Base-by-base conservation (phyloP, 2,329 filamentous ascomycete species). In the Hymenoscyphus infarciens region DNA sequence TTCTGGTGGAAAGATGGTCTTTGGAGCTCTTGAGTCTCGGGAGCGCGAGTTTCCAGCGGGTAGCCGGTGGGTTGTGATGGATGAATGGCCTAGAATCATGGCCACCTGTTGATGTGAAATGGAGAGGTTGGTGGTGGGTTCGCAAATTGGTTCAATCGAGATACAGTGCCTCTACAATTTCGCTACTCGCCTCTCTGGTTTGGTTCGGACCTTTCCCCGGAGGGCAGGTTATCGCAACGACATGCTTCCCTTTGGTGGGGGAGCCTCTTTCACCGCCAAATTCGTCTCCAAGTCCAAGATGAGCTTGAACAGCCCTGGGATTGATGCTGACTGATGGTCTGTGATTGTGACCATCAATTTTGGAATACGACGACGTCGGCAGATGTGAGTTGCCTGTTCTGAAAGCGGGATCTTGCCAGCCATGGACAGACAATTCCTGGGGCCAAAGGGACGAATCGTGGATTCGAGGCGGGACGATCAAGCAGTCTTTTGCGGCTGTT, bases 381-480 rank as follows among this genome's bases (percentile, higher is more conserved):
- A 38, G 35, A 42, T 22, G 35, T 57, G 33, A 45, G 19, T 25
- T 31, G 22, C 35, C 56, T 57, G 29, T 35, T 39, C 29, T 35
- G 29, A 19, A 25, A 57, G 33, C 22, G 11, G 33, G 16, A 7
- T 38, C 33, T 57, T 38, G 15, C 16, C 53, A 29, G 53, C 35
- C 35, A 38, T 38, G 35, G 45, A 25, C 45, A 52, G 45, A 19
- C 19, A 52, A 25, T 2, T 49, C 45, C 45, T 52, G 53, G 53
- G 27, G 19, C 27, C 53, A n/a, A 33, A 29, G 25, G 56, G 25
- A 29, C 5, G 16, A 29, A 27, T 58, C 56, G 38, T 27, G 39
- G 56, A 10, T 45, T 58, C 58, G 56, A 55, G 52, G 54, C 64
- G 64, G 66, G 64, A 66, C 63, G 66, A 68, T 68, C 64, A 64